Evolutionary conservation across 2,329 filamentous ascomycete species (phyloP), one percentile per base, ranked within the genome.

Genomic region (Pleomassaria siparia): DNA sequence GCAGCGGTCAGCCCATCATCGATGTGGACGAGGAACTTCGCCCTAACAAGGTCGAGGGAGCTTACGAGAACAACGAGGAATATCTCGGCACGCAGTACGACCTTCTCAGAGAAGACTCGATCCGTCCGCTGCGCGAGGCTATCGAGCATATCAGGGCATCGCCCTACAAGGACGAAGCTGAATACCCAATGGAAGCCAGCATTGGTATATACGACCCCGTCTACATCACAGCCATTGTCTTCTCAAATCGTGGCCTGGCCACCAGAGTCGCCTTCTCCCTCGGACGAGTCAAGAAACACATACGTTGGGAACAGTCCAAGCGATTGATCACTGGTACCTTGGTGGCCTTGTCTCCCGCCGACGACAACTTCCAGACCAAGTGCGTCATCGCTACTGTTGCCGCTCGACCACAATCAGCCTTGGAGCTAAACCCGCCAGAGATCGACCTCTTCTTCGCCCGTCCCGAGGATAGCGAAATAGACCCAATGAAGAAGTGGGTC

Each of bases 81-180:
- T 96, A 95, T 48, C 74, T 96, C 0, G 74, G 82, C 25, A 80
- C 83, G 0, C 88, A 95, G 41, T 95, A 94, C 62, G 76, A 83
- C 2, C 79, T 96, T 1, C 76, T 90, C 7, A 80, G 91, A 2
- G 87, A 90, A 60, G 90, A 96, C 62, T 81, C 84, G 0, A 74
- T 88, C 2, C 80, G 86, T 11, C 80, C 85, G 1, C 75, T 96
- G 0, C 80, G 90, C 6, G 78, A 83, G 51, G 84, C 88, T 0
- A 79, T 95, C 1, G 71, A 74, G 0, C 70, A 76, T 11, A 79
- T 87, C 45, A 78, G 76, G 20, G 54, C 68, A 1, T 60, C 78
- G 6, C 83, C 85, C 0, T 51, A 62, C 0, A 82, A 83, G 69
- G 67, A 67, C 11, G 90, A 95, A 47, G 76, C 76, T 0, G 78